Base-by-base conservation (phyloP, 2,329 filamentous ascomycete species). In the Beauveria scarabaeidicola region DNA sequence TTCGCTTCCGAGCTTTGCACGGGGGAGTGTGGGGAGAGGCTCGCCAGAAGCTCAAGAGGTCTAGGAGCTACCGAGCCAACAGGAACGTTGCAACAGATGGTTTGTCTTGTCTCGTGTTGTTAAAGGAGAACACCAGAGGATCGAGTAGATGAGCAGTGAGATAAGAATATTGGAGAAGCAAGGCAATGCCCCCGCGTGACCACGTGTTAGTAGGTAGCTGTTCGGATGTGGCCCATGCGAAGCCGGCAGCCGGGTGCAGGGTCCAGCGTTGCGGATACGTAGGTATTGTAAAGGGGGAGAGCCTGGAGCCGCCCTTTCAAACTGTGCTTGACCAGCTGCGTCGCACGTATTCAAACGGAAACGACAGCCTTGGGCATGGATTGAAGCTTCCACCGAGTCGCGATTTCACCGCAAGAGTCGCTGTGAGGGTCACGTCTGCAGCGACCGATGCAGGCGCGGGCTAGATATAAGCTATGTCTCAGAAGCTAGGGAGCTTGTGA, bases 391-490 rank as follows among this genome's bases (percentile, higher is more conserved):
- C 32, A 23, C 15, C 11, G 5, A 55, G 52, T 46, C 41, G 52
- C 48, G 48, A 11, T 21, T 52, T 36, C 10, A 52, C 48, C 29
- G 29, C 36, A 52, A 52, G 29, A 52, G 48, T 38, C 48, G 48
- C 32, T 36, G 36, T 27, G 27, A 54, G 19, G 27, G 53, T 25
- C 53, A 56, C 19, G 53, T 23, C 46, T 56, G 43, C 53, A 56
- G 53, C 53, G 41, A 46, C 40, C 11, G 53, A 56, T 55, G 52
- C 52, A 55, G 41, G 52, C 13, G 32, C 50, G 23, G 21, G 52
- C 25, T 41, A 54, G 52, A 54, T 44, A 46, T 55, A 46, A 55
- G 52, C 53, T 38, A 15, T 56, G 53, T 56, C 53, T 56, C 53
- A 56, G 53, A 56, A 56, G 43, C 53, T n/a, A 32, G 9, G 27